Base-by-base conservation (phyloP, 2,329 filamentous ascomycete species). In the Colletotrichum theobromicola region DNA sequence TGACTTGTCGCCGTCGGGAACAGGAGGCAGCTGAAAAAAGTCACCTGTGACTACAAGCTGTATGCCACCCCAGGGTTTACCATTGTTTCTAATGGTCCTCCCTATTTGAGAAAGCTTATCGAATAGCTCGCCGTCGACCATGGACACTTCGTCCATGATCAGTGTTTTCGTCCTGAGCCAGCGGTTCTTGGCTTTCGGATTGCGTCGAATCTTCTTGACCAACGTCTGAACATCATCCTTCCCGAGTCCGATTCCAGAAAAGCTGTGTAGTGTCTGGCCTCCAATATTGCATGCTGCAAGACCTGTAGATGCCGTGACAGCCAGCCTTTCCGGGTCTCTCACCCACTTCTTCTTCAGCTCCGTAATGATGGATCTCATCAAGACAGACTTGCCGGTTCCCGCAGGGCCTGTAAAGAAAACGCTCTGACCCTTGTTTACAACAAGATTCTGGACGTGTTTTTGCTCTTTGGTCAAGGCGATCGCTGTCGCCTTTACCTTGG, bases 381-480 rank as follows among this genome's bases (percentile, higher is more conserved):
- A 85, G 5, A 99, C 96, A 2, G 97, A 99, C 87, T 99, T 99
- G 83, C 97, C 97, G 6, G 97, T 98, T 88, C 94, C 95, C 72
- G 97, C 97, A 74, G 97, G 98, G 79, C 97, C 97, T 1, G 97
- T 99, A 83, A 99, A 99, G 87, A 99, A 99, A 4, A 98, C 96
- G 79, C 96, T 98, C 82, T 95, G 93, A 74, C 90, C 90, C 76
- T 94, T 87, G 26, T 97, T 90, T 9, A 95, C 90, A 12, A 99
- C 96, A 24, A 98, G 87, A 60, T 95, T 92, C 72, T 97, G 87
- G 13, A 99, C 95, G 73, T 94, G 92, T 74, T 91, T 90, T 84
- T 99, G 97, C 82, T 99, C 97, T 15, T 93, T 90, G 81, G 95
- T 98, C 42, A 99, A 87, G 70, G 93, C 93, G 12, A 97, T 89